Percentiles rank a stretch among this genome's conserved stretches.
These are phyloP conservation scores for Cladosporium sp. DNA, from an alignment of 2,329 filamentous ascomycete genomes.

Conservation along the genomic window DNA sequence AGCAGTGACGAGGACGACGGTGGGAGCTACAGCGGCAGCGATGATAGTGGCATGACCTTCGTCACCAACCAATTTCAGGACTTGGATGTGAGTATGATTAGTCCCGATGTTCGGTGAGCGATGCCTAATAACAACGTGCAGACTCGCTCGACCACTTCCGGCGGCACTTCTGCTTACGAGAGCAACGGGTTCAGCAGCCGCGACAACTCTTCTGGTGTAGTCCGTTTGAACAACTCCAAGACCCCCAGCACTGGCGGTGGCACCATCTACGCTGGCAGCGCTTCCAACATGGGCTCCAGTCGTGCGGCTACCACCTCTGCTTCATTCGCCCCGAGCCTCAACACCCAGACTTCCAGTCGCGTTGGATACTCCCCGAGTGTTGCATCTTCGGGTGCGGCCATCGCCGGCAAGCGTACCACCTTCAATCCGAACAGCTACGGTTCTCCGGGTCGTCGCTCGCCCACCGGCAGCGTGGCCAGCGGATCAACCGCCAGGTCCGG, in stretches of 20 bases:
- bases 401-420: neutral
- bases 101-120: neutral
- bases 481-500: neutral
- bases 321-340: too few relatives aligned
- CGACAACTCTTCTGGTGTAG: constrained; percentile 6
- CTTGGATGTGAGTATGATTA: constrained; percentile 4
- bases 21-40: neutral
- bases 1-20: neutral
- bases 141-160: constrained; percentile 4
- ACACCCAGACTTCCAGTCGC: neutral
- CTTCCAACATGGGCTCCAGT: neutral
- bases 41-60: neutral
- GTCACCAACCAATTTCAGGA: neutral
- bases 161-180: neutral
- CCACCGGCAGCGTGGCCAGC: neutral
- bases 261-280: neutral
- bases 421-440: constrained; percentile 6
- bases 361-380: neutral
- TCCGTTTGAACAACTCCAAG: neutral
- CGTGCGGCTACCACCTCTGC: neutral
- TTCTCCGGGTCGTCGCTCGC: neutral
- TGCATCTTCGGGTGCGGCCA: neutral
- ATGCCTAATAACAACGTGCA: neutral
- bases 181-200: neutral
- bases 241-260: neutral